A percentile compares a stretch with the other conserved stretches of the same genome.
These are phyloP conservation scores for Hirsutella rhossiliensis DNA, from an alignment of 2,329 filamentous ascomycete genomes.

Conservation along the genomic window DNA sequence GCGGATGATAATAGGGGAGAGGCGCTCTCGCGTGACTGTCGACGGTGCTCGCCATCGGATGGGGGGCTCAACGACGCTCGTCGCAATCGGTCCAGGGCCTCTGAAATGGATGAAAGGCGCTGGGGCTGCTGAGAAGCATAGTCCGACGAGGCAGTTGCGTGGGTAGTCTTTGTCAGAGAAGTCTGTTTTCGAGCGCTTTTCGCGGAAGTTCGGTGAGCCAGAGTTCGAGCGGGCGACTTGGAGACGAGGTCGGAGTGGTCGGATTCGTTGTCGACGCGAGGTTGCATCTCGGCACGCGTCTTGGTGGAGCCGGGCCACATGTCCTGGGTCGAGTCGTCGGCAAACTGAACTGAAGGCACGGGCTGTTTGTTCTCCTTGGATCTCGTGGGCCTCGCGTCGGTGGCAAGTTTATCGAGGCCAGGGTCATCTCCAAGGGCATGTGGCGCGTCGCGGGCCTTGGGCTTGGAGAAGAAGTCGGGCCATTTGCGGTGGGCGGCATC, in stretches of 20 bases:
- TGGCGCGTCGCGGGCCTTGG: conserved; percentile 16
- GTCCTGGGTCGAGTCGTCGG: conserved; percentile 30
- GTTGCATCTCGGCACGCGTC: conserved; percentile 38
- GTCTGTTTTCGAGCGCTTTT: conserved; percentile 22
- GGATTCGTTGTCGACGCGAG: conserved; percentile 39
- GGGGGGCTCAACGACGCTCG: conserved; percentile 22
- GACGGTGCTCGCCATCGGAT: conserved; percentile 8
- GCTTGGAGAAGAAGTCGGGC: conserved; percentile 36
- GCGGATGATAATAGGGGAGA: conserved; percentile 25
- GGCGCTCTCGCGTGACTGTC: conserved; percentile 10
- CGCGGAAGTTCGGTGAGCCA: conserved; percentile 12
- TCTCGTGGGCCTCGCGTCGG: conserved; percentile 7
- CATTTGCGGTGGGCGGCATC: conserved; percentile 36
- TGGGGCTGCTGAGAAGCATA: conserved; percentile 9
- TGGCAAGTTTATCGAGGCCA: conserved; percentile 22
- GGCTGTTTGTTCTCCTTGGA: conserved; percentile 35
- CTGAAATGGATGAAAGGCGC: conserved; percentile 18
- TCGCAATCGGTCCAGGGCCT: conserved; percentile 21
- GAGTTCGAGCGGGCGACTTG: conserved; percentile 21
- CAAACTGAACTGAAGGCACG: conserved; percentile 16
- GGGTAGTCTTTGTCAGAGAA: conserved; percentile 23
- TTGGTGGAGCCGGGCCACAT: conserved; percentile 26
- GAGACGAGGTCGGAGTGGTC: conserved; percentile 33
- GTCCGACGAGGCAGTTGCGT: conserved; percentile 16
- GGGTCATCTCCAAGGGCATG: conserved; percentile 15